Evolutionary conservation across 2,329 filamentous ascomycete species (phyloP), one percentile per base, ranked within the genome.

Genomic region (Stemphylium beticola): DNA sequence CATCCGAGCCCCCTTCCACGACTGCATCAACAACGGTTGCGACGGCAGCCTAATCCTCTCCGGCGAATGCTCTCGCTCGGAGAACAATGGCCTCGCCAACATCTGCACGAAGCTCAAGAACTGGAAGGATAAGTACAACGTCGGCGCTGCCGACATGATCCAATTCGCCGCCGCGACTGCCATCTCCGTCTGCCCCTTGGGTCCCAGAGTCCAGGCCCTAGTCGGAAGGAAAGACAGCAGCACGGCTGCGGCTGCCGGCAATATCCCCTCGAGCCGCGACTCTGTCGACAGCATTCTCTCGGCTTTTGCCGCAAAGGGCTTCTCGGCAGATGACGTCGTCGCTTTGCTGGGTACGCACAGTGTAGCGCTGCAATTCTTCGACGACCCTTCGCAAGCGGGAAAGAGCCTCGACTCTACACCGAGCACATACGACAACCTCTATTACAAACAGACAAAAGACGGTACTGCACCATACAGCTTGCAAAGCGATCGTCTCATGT

Each of bases 41-140:
- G 67, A 72, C 17, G 68, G 67, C 17, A 64, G 60, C 32, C 55
- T 71, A 10, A 63, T 69, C 29, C 52, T 69, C 10, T 57, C 57
- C 3, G 59, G 60, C 15, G 68, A 71, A 47, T 73, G 67, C 49
- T 55, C 59, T 18, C 66, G 75, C 9, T n/a, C 60, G 0, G 72
- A 76, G 36, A 75, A 85, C 60, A 62, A 57, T 3, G 81, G 81
- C 0, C 71, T 85, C 2, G 57, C 70, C 41, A 67, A 67, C 2
- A 79, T 81, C 31, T 76, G 74, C n/a, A 56, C 59, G 3, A 72
- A 74, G 45, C 69, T 79, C 1, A 62, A 67, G 33, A 52, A 58
- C 6, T 75, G 78, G 72, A 75, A 74, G 33, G 62, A 62, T 15
- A 72, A 77, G 44, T 80, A 77, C 56, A 68, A 62, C 24, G 68